Evolutionary conservation across 2,329 filamentous ascomycete species (phyloP), one percentile per base, ranked within the genome.

Genomic region (Stromatinia cepivora): DNA sequence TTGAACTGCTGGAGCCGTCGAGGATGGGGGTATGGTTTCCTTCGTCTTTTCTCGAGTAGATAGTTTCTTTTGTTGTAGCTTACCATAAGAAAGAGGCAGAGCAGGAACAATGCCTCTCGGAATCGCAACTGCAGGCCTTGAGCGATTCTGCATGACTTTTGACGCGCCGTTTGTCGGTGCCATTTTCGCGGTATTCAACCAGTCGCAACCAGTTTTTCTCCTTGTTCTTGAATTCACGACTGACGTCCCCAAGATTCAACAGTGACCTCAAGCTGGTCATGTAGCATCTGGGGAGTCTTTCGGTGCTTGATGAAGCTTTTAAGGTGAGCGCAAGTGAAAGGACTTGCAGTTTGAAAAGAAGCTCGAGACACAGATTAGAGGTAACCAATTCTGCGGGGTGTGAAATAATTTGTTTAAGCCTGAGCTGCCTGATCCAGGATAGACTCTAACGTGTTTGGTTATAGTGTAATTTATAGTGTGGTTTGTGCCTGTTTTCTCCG

Each of bases 181-280:
- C 76, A 78, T 79, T 52, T 69, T 67, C 73, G 69, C 53, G 64
- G 66, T 48, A 69, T 54, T 54, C 45, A 25, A n/a, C 10, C 62
- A 56, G 59, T 56, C 36, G 61, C 45, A 70, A 67, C 48, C 61
- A 17, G 50, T 22, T 53, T 63, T 59, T 36, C 58, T 69, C 70
- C 61, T 61, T 65, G 69, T 59, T 56, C 64, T 68, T 64, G 46
- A 62, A 70, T 62, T 61, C 69, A 62, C 69, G 63, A 74, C 71
- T 72, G 77, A 78, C 77, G 75, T 79, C 77, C 77, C 77, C 77
- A 77, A 78, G 76, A 77, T 77, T 78, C 71, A 77, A 77, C 77
- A 74, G 74, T 76, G 76, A 77, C 77, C 77, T 69, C 63, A 53
- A 31, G 50, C 31, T 65, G 67, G 66, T 68, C 66, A 68, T 68